Evolutionary conservation across 768 basidiomycete genomes (phyloP).

Genomic region (Boletus fagicola): DNA sequence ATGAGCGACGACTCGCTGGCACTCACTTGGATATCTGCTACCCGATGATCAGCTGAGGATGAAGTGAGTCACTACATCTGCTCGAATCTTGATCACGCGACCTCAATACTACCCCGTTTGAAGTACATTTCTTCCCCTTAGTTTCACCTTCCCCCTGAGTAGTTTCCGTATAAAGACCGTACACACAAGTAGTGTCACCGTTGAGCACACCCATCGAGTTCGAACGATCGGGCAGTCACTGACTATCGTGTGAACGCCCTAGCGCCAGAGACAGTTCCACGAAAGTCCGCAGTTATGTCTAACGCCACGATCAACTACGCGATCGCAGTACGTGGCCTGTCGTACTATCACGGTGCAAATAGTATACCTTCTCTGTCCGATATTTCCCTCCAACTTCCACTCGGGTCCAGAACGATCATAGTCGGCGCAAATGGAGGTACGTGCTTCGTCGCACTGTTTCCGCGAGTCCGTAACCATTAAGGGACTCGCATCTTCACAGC

Average conservation of each 20-base stretch:
- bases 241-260: not conserved
- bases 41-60: too few species aligned
- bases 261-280: not conserved
- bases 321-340: conserved; percentile 47
- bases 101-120: too few species aligned
- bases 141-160: not conserved
- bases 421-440: conserved; percentile 93
- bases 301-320: conserved; percentile 4
- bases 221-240: not conserved
- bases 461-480: not conserved
- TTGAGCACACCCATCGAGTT: too few species aligned
- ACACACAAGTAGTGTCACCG: not conserved
- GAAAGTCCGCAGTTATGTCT: not conserved
- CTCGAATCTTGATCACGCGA: too few species aligned
- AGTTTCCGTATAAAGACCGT: not conserved
- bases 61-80: too few species aligned
- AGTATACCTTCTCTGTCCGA: conserved; percentile 55
- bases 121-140: too few species aligned
- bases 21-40: too few species aligned
- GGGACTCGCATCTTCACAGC: conserved; percentile 41
- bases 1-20: too few species aligned
- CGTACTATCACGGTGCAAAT: conserved; percentile 52
- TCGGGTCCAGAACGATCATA: conserved; percentile 80
- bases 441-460: conserved; percentile 22
- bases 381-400: conserved; percentile 63